Conservation (phyloP, 257 asterid genomes). For the Solanum sparsipilum region DNA sequence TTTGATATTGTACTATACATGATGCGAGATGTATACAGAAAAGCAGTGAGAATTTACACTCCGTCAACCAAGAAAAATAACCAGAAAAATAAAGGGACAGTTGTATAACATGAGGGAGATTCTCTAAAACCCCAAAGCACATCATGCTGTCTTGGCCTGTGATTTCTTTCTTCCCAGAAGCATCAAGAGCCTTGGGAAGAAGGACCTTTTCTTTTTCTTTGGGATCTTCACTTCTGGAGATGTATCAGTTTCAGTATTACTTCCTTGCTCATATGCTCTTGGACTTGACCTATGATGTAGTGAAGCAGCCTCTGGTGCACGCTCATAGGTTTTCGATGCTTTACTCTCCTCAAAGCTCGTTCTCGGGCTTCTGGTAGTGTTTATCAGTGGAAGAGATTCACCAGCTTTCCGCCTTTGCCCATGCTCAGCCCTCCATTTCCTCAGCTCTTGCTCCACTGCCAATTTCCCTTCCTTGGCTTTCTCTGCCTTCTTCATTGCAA, state of each 20-base stretch:
- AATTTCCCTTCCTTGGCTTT: constrained; percentile 69
- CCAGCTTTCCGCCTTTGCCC: constrained; percentile 63
- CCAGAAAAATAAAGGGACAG: neutral
- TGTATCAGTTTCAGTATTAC: constrained; percentile 43
- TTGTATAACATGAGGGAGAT: neutral
- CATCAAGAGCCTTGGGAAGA: constrained; percentile 51
- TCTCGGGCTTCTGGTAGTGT: constrained; percentile 16
- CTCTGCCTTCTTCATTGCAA: constrained; percentile 59
- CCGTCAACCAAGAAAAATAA: neutral
- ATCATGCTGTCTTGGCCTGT: constrained; percentile 18
- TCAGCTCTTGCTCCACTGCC: constrained; percentile 69
- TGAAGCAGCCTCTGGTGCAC: neutral
- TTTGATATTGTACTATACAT: neutral
- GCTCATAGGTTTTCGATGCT: constrained; percentile 3
- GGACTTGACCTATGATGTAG: constrained; percentile 17
- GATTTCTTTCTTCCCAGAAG: constrained; percentile 34
- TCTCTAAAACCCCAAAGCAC: neutral
- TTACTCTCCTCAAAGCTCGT: constrained; percentile 25
- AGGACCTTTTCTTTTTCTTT: constrained; percentile 57
- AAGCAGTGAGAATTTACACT: neutral
- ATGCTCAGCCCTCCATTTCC: constrained; percentile 77
- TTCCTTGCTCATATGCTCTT: constrained; percentile 15
- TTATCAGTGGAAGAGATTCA: constrained; percentile 23
- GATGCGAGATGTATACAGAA: neutral
- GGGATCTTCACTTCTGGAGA: constrained; percentile 27